A percentile compares a stretch with the other conserved stretches of the same genome.
Evolutionary conservation across 75 land plant species (phyloP).

Genomic region (Adiantum capillusveneris): DNA sequence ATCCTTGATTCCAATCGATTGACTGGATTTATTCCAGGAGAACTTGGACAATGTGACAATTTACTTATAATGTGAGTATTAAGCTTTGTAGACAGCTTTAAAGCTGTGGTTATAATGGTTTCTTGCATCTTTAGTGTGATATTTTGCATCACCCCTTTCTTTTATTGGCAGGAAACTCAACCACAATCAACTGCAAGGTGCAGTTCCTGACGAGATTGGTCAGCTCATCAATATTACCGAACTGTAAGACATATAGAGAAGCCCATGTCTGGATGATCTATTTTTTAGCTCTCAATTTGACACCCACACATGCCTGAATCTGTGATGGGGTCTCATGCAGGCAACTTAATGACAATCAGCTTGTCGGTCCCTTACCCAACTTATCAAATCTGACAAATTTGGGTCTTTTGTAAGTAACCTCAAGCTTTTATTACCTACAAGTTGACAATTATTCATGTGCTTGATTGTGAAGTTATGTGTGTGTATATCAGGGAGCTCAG

Average conservation of each 20-base stretch:
- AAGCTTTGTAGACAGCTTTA: background rate
- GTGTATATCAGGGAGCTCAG: background rate
- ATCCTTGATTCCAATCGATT: background rate
- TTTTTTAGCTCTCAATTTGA: no score
- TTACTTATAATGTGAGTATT: background rate
- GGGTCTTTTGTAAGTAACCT: background rate
- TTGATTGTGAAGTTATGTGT: background rate
- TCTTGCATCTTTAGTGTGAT: no score
- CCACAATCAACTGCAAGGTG: constrained; percentile 7
- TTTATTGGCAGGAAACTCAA: background rate
- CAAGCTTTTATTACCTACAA: background rate
- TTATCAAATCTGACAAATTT: background rate
- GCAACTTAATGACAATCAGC: background rate
- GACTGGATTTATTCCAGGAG: background rate
- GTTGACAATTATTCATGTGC: no score
- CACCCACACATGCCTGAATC: no score
- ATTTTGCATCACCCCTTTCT: no score
- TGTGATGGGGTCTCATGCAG: no score
- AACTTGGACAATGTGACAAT: background rate
- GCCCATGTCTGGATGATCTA: no score
- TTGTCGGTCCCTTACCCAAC: background rate
- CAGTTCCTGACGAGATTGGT: constrained; percentile 9
- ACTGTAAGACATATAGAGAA: no score
- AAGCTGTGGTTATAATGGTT: no score
- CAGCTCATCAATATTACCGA: constrained; percentile 3